Conservation (phyloP, 495 filamentous ascomycete species). For the Podospora australis region DNA sequence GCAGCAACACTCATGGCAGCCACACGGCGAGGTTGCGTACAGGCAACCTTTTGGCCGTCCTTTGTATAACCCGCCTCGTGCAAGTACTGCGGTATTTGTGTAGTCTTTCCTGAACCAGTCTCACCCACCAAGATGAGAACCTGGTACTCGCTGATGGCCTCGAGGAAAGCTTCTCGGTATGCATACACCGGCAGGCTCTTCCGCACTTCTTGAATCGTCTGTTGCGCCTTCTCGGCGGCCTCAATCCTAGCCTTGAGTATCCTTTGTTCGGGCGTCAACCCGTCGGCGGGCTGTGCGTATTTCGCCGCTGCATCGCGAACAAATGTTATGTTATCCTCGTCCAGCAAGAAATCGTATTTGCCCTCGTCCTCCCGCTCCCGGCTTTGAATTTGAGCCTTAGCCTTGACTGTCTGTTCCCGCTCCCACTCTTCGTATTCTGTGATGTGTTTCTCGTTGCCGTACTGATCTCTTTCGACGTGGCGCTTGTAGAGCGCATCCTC, state of each 20-base stretch:
- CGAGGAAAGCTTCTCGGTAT: constrained; percentile 66
- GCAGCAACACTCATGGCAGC: constrained; percentile 94
- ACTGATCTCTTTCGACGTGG: constrained; percentile 83
- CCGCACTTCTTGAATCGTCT: constrained; percentile 82
- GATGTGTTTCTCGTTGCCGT: constrained; percentile 80
- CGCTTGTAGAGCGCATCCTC: constrained; percentile 85
- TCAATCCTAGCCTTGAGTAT: constrained; percentile 72
- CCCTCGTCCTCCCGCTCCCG: constrained; percentile 71
- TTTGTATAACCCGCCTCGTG: constrained; percentile 88
- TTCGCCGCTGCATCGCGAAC: constrained; percentile 71
- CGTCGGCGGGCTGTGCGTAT: constrained; percentile 42
- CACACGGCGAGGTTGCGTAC: constrained; percentile 88
- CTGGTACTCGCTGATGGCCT: constrained; percentile 67
- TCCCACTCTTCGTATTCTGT: constrained; percentile 98
- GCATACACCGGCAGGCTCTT: constrained; percentile 88
- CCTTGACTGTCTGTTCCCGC: constrained; percentile 80
- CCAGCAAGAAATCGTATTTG: constrained; percentile 92
- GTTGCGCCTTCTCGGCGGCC: constrained; percentile 77
- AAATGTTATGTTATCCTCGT: constrained; percentile 84
- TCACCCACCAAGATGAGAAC: constrained; percentile 83
- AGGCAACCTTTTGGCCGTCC: constrained; percentile 63
- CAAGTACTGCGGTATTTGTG: constrained; percentile 81
- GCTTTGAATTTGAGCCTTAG: constrained; percentile 75
- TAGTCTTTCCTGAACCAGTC: constrained; percentile 86
- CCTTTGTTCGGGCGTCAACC: constrained; percentile 69